Evolutionary conservation across 2,329 filamentous ascomycete species (phyloP).

Genomic region (Aureobasidium mangrovei): DNA sequence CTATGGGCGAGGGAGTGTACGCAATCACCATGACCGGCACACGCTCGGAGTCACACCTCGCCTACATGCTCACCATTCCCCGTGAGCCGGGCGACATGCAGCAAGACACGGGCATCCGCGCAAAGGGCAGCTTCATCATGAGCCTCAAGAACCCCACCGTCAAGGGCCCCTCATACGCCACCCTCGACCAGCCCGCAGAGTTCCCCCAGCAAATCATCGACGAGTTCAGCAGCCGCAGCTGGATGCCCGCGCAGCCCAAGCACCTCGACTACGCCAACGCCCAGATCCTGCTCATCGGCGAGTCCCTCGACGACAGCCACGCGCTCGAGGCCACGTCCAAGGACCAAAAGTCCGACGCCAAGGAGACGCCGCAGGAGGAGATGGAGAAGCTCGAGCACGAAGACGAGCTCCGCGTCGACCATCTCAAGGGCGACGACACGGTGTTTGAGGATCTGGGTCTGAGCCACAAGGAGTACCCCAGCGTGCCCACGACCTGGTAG

Average conservation of each 20-base stretch:
- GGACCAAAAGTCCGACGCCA: conserved; percentile 44
- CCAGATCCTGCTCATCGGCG: conserved; percentile 72
- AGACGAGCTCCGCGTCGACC: conserved; percentile 57
- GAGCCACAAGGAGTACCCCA: conserved; percentile 55
- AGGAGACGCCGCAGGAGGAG: conserved; percentile 59
- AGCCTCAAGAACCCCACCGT: conserved; percentile 72
- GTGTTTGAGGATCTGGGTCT: conserved; percentile 53
- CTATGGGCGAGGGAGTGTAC: conserved; percentile 79
- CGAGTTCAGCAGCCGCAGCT: conserved; percentile 64
- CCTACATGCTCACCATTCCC: conserved; percentile 70
- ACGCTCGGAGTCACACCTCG: conserved; percentile 54
- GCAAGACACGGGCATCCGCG: conserved; percentile 60
- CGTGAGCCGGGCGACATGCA: conserved; percentile 62
- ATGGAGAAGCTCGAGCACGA: conserved; percentile 68
- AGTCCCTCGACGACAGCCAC: conserved; percentile 48
- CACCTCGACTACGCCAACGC: conserved; percentile 66
- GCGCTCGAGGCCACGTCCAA: conserved; percentile 51
- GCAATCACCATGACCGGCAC: conserved; percentile 64
- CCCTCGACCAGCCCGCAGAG: conserved; percentile 55
- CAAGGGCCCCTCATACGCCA: conserved; percentile 54
- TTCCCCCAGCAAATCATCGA: conserved; percentile 65
- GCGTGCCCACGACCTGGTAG: conserved; percentile 54
- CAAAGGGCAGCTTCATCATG: conserved; percentile 67
- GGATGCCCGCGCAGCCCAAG: conserved; percentile 64
- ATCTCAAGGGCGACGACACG: conserved; percentile 51